Evolutionary conservation across 768 basidiomycete genomes (phyloP).

Genomic region (Lactarius sp.): DNA sequence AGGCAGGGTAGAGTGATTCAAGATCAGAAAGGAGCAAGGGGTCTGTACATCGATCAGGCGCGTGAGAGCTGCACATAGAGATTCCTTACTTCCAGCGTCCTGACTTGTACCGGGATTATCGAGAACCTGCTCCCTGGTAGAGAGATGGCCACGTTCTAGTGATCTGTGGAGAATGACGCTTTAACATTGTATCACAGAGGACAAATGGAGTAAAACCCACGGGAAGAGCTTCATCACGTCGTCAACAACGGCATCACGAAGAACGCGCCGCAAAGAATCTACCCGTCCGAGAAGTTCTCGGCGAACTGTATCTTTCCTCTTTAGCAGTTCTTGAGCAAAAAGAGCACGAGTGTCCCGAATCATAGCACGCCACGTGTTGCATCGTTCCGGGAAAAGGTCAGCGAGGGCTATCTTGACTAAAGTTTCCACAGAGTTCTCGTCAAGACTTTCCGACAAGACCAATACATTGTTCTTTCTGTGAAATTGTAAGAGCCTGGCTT

Average conservation of each 20-base stretch:
- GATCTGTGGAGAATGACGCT: not conserved
- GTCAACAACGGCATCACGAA: not conserved
- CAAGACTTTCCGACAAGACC: slow-evolving; percentile 3
- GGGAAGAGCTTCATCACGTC: slow-evolving; percentile 1
- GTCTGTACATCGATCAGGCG: not conserved
- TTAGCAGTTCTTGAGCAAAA: not conserved
- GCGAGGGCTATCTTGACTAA: not conserved
- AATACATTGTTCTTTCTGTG: not conserved
- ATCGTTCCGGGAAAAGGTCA: not conserved
- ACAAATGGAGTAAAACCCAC: not conserved
- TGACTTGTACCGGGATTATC: not conserved
- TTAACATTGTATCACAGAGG: not conserved
- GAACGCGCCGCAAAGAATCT: not conserved
- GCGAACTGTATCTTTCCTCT: not conserved
- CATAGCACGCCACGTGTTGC: not conserved
- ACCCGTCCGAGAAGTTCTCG: not conserved
- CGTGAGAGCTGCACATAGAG: not conserved
- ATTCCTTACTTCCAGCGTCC: not conserved
- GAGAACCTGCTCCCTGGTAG: too few relatives aligned
- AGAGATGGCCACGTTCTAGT: not conserved
- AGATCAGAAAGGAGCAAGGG: not conserved
- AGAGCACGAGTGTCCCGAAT: not conserved
- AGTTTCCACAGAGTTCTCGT: not conserved
- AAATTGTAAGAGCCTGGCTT: not conserved
- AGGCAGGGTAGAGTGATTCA: not conserved